Conservation (phyloP, 176 grass and related monocot species). For the Ampelocalamus luodianensis region DNA sequence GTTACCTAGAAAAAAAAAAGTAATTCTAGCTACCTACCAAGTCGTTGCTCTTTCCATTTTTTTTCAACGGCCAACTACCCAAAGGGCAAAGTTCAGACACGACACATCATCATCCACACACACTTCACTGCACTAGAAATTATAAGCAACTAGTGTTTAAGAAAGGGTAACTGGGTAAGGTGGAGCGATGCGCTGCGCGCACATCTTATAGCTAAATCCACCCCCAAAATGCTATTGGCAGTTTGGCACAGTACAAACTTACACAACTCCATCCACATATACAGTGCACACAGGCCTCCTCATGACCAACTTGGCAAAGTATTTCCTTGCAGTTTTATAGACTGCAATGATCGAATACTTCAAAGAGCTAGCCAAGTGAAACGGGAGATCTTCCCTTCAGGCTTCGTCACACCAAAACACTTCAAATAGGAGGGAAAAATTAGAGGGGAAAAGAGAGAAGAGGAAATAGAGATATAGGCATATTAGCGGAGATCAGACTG, state of each 20-base stretch:
- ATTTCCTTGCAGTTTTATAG: constrained; percentile 17
- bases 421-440: background rate
- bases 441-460: background rate
- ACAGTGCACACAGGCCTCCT: background rate
- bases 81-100: background rate
- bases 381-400: constrained; percentile 5
- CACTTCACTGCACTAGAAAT: background rate
- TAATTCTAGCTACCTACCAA: background rate
- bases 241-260: background rate
- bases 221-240: background rate
- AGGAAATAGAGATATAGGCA: background rate
- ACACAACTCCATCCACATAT: constrained; percentile 9
- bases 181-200: constrained; percentile 21
- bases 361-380: background rate
- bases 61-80: constrained; percentile 1
- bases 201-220: constrained; percentile 37
- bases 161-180: background rate
- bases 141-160: background rate
- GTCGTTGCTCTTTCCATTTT: constrained; percentile 1
- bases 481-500: constrained; percentile 21
- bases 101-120: background rate
- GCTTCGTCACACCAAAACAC: constrained; percentile 29
- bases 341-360: background rate
- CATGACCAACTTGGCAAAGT: background rate
- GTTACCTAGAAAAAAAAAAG: too few species aligned